phyloP scores from a whole-genome alignment of 106 monocot species.

The Cymbidium sinense region DNA sequence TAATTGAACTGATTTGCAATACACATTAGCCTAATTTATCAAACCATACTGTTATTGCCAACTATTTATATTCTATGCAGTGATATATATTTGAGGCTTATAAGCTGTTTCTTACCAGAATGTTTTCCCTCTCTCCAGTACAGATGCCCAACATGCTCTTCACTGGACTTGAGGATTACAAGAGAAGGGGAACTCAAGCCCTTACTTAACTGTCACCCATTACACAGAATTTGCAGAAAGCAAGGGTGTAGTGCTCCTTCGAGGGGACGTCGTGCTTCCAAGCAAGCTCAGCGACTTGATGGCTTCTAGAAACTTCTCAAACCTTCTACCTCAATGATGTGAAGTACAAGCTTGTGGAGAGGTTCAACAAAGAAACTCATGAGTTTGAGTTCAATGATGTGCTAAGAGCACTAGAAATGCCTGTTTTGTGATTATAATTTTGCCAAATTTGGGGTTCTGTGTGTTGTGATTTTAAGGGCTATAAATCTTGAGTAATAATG shows the following conservation, averaged over 20 bases:
- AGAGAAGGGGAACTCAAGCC: conserved; percentile 91
- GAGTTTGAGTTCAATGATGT: conserved; percentile 98
- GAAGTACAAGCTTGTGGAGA: conserved; percentile 79
- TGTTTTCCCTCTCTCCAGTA: conserved; percentile 32
- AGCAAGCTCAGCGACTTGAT: conserved; percentile 72
- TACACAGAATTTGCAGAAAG: conserved; percentile 84
- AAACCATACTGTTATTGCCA: too few species aligned
- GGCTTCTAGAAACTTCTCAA: conserved; percentile 77
- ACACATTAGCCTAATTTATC: background rate
- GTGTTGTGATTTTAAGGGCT: background rate
- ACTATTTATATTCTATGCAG: background rate
- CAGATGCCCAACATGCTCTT: conserved; percentile 88
- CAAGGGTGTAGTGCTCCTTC: conserved; percentile 75
- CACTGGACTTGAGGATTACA: conserved; percentile 96
- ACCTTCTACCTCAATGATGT: conserved; percentile 81
- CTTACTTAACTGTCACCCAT: conserved; percentile 73
- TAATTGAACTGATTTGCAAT: too few species aligned
- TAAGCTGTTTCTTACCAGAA: background rate
- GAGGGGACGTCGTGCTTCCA: conserved; percentile 84
- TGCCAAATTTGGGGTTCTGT: background rate
- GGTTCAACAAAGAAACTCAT: conserved; percentile 84
- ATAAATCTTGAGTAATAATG: background rate
- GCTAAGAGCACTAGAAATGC: conserved; percentile 84
- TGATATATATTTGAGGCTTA: background rate
- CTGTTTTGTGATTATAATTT: conserved; percentile 23